Conservation (phyloP, 2,329 filamentous ascomycete species). For the Trichoderma afroharzianum region DNA sequence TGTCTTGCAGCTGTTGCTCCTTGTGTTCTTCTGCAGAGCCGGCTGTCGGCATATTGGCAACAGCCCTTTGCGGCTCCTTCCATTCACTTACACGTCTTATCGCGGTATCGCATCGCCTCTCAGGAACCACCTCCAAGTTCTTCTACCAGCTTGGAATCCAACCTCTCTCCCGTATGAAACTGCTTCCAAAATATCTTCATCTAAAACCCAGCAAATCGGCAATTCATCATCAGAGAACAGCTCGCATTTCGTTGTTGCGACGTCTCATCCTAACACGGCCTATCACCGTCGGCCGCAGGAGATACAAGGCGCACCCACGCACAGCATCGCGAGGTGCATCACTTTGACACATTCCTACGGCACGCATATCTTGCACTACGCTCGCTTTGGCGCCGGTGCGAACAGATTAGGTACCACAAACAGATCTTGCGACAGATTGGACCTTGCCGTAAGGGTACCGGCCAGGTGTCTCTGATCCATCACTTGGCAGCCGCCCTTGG, state of each 20-base stretch:
- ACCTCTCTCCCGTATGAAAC: not conserved
- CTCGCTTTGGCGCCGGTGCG: slow-evolving; percentile 8
- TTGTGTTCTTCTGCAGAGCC: not conserved
- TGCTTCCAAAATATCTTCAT: not conserved
- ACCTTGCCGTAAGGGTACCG: not conserved
- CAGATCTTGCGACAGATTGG: not conserved
- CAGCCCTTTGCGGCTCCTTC: not conserved
- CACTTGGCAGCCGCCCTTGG: slow-evolving; percentile 1
- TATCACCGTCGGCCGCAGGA: not conserved
- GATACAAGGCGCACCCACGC: not conserved
- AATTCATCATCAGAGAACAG: not conserved
- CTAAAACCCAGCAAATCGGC: not conserved
- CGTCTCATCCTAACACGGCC: not conserved
- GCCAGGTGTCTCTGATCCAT: slow-evolving; percentile 3
- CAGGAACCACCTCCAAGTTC: not conserved
- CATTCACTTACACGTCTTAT: slow-evolving; percentile 12
- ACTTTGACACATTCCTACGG: slow-evolving; percentile 5
- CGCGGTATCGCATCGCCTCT: not conserved
- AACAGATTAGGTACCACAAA: slow-evolving; percentile 13
- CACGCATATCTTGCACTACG: slow-evolving; percentile 17
- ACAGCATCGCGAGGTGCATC: slow-evolving; percentile 14
- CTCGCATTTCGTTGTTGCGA: not conserved
- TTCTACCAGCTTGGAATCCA: not conserved
- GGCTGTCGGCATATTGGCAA: not conserved
- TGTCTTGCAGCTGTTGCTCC: not conserved